A percentile compares a stretch with the other conserved stretches of the same genome.
Evolutionary conservation across 2,329 filamentous ascomycete genomes (phyloP).

Genomic region (Apiospora marii): DNA sequence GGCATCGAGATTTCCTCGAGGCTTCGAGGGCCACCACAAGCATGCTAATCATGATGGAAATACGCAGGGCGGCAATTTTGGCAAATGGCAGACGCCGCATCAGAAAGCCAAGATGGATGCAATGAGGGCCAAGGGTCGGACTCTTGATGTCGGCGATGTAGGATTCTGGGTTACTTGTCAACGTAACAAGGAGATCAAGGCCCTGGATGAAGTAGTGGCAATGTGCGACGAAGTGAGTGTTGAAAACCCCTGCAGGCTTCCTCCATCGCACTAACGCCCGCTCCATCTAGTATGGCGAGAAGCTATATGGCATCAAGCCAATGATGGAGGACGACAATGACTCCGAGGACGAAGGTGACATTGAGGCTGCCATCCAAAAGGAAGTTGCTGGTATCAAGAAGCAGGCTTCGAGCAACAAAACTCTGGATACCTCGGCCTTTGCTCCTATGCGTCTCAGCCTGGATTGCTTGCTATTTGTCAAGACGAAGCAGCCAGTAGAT

Average conservation of each 20-base stretch:
- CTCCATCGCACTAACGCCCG: constrained; percentile 25
- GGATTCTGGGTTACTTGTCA: constrained; percentile 84
- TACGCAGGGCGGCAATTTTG: constrained; percentile 57
- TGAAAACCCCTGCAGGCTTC: neutral
- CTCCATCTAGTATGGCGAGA: constrained; percentile 67
- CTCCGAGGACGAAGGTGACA: constrained; percentile 63
- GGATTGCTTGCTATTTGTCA: constrained; percentile 71
- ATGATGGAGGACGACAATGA: constrained; percentile 43
- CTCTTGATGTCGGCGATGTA: constrained; percentile 71
- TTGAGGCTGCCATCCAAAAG: constrained; percentile 75
- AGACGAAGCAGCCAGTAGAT: constrained; percentile 61
- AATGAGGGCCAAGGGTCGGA: constrained; percentile 49
- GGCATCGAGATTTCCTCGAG: neutral
- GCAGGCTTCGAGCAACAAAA: constrained; percentile 24
- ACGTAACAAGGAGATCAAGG: constrained; percentile 74
- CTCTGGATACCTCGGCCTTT: constrained; percentile 50
- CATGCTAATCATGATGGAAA: constrained; percentile 20
- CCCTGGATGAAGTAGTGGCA: constrained; percentile 70
- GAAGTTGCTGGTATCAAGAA: constrained; percentile 71
- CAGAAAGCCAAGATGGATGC: constrained; percentile 58
- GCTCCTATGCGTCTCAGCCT: constrained; percentile 61
- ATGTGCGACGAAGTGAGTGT: constrained; percentile 70
- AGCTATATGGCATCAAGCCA: constrained; percentile 61
- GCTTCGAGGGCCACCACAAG: neutral
- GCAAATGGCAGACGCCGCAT: constrained; percentile 69